Percentiles rank a stretch among this genome's conserved stretches.
Conservation (phyloP, 768 basidiomycete species). For the Nevesoporus exiguus region DNA sequence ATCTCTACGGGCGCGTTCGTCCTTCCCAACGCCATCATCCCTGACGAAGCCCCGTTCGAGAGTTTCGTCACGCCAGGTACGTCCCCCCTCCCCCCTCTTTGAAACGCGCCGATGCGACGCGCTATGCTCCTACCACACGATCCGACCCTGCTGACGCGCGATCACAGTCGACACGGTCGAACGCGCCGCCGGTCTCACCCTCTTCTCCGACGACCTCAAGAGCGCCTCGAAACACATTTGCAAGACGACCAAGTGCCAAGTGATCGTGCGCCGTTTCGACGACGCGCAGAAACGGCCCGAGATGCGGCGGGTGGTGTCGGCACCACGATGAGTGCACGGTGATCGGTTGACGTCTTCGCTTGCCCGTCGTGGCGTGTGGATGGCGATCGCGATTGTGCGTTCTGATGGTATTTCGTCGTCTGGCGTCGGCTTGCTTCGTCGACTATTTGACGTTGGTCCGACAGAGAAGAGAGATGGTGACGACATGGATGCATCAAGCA, state of each 20-base stretch:
- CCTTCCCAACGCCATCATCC: constrained; percentile 89
- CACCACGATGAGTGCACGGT: background rate
- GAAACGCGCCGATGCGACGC: too few species aligned
- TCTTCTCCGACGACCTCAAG: constrained; percentile 86
- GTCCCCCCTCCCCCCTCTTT: background rate
- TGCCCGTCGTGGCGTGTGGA: background rate
- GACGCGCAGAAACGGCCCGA: constrained; percentile 73
- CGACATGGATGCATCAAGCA: constrained; percentile 27
- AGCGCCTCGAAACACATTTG: constrained; percentile 79
- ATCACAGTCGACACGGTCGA: constrained; percentile 85
- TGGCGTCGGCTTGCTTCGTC: too few species aligned
- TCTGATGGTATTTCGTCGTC: background rate
- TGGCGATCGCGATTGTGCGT: background rate
- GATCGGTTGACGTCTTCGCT: constrained; percentile 6
- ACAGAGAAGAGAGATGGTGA: background rate
- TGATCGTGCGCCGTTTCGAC: constrained; percentile 87
- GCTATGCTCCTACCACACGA: background rate
- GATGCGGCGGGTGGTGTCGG: constrained; percentile 44
- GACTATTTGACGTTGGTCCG: too few species aligned
- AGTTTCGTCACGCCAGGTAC: constrained; percentile 80
- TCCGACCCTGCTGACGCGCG: background rate
- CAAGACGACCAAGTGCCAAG: constrained; percentile 81
- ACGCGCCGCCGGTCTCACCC: constrained; percentile 76
- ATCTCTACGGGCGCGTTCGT: constrained; percentile 92
- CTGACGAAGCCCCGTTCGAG: constrained; percentile 77